Percentiles rank a stretch among this genome's conserved stretches.
Conservation (phyloP, 164 flowering plant genomes). For the Kingdonia uniflora region DNA sequence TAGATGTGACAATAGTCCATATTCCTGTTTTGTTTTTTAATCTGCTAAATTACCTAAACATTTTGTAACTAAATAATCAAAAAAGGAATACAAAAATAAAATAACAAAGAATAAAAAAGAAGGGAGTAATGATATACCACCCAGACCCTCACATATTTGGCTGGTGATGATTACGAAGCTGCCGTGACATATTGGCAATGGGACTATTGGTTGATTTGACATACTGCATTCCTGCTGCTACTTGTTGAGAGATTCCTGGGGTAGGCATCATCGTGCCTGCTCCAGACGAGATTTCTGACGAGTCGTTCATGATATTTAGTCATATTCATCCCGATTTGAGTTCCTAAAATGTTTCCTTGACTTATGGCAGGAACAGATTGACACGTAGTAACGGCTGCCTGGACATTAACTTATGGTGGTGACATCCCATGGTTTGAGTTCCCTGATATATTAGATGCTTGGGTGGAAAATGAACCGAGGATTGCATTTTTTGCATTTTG, state of each 20-base stretch:
- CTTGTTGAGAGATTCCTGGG: slow-evolving; percentile 75
- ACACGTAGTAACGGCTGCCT: slow-evolving; percentile 52
- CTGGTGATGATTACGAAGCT: slow-evolving; percentile 46
- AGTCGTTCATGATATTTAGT: slow-evolving; percentile 51
- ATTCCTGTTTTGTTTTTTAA: too few species aligned
- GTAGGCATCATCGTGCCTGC: slow-evolving; percentile 81
- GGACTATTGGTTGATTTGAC: background rate
- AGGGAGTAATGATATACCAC: slow-evolving; percentile 43
- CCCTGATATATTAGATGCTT: slow-evolving; percentile 47
- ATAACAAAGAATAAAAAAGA: background rate
- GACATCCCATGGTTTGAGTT: slow-evolving; percentile 54
- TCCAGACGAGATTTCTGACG: slow-evolving; percentile 47
- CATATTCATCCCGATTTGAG: slow-evolving; percentile 67
- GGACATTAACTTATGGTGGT: slow-evolving; percentile 55
- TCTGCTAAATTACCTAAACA: too few species aligned
- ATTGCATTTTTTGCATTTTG: slow-evolving; percentile 50
- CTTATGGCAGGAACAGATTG: slow-evolving; percentile 48
- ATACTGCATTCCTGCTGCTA: slow-evolving; percentile 29
- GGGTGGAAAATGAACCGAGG: slow-evolving; percentile 43
- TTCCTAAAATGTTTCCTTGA: slow-evolving; percentile 58
- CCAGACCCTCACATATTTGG: slow-evolving; percentile 91
- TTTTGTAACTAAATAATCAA: too few species aligned
- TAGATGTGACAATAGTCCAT: too few species aligned
- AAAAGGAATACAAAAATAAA: too few species aligned
- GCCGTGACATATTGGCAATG: slow-evolving; percentile 13